These are phyloP conservation scores for Phaeosphaeriaceae sp. DNA, from an alignment of 2,329 filamentous ascomycete species.

Conservation along the genomic window DNA sequence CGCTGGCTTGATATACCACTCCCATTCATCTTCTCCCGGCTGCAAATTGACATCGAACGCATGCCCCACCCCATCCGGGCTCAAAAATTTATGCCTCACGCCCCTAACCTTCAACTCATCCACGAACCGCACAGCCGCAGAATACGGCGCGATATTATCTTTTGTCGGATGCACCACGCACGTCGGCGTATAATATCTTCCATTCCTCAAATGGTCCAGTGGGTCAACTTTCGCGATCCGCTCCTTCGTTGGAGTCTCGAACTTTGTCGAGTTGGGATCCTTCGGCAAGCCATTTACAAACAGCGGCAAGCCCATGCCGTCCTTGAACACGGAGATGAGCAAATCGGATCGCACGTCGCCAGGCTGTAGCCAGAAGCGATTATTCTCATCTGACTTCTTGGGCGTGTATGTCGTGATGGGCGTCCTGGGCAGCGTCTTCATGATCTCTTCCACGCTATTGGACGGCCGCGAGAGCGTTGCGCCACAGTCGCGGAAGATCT, in stretches of 20 bases:
- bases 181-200: slow-evolving; percentile 17
- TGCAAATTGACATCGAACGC: slow-evolving; percentile 12
- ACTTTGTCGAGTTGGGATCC: neutral
- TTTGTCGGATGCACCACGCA: slow-evolving; percentile 18
- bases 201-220: slow-evolving; percentile 11
- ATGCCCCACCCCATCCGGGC: slow-evolving; percentile 10
- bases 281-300: slow-evolving; percentile 18
- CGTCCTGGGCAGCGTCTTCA: slow-evolving; percentile 8
- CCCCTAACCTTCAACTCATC: slow-evolving; percentile 5
- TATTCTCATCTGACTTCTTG: slow-evolving; percentile 3
- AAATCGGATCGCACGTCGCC: slow-evolving; percentile 19
- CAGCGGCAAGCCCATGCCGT: slow-evolving; percentile 12
- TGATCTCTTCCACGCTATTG: slow-evolving; percentile 18
- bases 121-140: slow-evolving; percentile 1
- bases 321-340: slow-evolving; percentile 13
- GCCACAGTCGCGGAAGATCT: neutral
- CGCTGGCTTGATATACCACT: slow-evolving; percentile 7
- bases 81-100: slow-evolving; percentile 8
- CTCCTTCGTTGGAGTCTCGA: neutral
- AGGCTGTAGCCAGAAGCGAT: slow-evolving; percentile 10
- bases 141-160: slow-evolving; percentile 16
- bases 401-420: slow-evolving; percentile 15
- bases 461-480: neutral
- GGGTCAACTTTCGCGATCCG: slow-evolving; percentile 14
- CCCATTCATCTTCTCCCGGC: slow-evolving; percentile 4